phyloP scores from a whole-genome alignment of 1,139 yeast species.

The Diutina neorugosa region DNA sequence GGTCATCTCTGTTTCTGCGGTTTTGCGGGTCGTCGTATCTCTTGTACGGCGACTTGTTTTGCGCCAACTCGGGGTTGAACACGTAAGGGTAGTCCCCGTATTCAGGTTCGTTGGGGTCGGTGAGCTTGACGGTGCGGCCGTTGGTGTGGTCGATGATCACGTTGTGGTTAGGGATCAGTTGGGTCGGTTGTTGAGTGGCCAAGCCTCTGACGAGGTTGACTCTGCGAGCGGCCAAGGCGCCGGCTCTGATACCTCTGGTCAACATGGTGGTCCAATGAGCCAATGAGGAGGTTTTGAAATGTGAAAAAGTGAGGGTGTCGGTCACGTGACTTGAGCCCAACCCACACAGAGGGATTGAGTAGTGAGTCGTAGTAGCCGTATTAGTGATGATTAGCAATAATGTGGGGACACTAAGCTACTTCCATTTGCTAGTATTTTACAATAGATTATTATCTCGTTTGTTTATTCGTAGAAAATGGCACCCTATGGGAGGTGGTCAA shows the following conservation, averaged over 20 bases:
- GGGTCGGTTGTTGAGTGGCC: constrained; percentile 16
- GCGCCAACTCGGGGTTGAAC: constrained; percentile 24
- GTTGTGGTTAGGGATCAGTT: constrained; percentile 7
- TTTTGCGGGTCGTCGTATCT: constrained; percentile 76
- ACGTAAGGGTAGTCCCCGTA: constrained; percentile 27
- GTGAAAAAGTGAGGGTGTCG: not conserved
- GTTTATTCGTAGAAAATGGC: not conserved
- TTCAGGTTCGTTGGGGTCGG: constrained; percentile 34
- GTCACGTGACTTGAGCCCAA: not conserved
- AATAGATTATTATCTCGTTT: not conserved
- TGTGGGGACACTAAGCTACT: too few species aligned
- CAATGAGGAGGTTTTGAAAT: not conserved
- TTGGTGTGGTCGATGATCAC: constrained; percentile 31
- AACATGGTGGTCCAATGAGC: not conserved
- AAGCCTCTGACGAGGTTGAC: constrained; percentile 13
- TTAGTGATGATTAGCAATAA: too few species aligned
- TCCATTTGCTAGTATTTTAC: not conserved
- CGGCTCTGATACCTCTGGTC: constrained; percentile 6
- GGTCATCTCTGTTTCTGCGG: constrained; percentile 69
- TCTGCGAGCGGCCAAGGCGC: constrained; percentile 9
- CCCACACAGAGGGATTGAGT: too few species aligned
- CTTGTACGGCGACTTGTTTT: constrained; percentile 54
- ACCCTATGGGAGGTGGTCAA: not conserved
- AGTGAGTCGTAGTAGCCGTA: too few species aligned
- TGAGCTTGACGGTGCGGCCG: constrained; percentile 28